These are phyloP conservation scores for Colletotrichum theobromicola DNA, from an alignment of 2,329 filamentous ascomycete genomes.

Conservation along the genomic window DNA sequence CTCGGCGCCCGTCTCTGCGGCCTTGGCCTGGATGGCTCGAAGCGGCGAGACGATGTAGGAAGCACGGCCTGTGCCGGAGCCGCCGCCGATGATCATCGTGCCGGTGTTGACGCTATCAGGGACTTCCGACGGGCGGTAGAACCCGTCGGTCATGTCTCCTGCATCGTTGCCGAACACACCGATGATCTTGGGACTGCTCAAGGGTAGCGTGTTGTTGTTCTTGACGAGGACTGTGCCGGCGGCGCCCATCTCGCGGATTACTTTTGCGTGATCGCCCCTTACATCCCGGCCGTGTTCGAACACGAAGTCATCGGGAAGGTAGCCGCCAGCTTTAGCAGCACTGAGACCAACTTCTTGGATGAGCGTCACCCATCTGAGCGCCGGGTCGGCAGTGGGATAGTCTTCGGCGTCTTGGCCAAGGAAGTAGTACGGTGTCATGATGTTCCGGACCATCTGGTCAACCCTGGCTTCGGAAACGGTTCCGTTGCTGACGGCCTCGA, in stretches of 20 bases:
- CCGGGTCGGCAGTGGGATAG: conserved; percentile 54
- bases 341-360: not conserved
- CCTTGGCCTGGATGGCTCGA: conserved; percentile 53
- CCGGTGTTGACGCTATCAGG: not conserved
- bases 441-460: conserved; percentile 81
- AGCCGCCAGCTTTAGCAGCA: conserved; percentile 7
- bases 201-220: conserved; percentile 66
- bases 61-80: conserved; percentile 55
- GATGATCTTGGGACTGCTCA: conserved; percentile 54
- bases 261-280: conserved; percentile 57
- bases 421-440: conserved; percentile 84
- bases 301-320: conserved; percentile 37
- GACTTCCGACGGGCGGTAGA: not conserved
- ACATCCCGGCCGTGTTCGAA: conserved; percentile 47
- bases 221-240: conserved; percentile 76
- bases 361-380: not conserved
- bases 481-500: conserved; percentile 74
- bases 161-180: conserved; percentile 8
- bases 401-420: conserved; percentile 72
- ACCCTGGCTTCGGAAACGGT: conserved; percentile 75
- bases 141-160: conserved; percentile 23
- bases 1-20: conserved; percentile 38
- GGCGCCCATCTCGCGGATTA: conserved; percentile 59
- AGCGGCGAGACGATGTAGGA: conserved; percentile 60
- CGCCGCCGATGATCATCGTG: conserved; percentile 53